phyloP scores from a whole-genome alignment of 139 green algal species.

The Coelastrella sp. region DNA sequence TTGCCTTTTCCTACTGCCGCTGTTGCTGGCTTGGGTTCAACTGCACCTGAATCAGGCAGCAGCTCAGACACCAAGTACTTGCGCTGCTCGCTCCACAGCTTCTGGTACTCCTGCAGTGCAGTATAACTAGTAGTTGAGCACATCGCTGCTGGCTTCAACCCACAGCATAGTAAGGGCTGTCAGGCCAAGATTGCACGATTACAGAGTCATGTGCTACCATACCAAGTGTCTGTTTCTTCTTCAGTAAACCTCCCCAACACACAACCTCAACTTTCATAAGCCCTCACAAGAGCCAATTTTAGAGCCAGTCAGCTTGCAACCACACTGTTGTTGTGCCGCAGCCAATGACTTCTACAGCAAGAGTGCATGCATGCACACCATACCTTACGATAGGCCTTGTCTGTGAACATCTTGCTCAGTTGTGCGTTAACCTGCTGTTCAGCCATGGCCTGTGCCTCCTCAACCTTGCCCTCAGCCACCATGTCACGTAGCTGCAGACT shows the following conservation, averaged over 20 bases:
- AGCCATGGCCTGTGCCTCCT: conserved; percentile 54
- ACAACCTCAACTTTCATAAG: too few relatives aligned
- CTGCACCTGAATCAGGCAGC: conserved; percentile 53
- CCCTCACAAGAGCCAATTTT: too few relatives aligned
- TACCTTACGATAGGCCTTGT: not conserved
- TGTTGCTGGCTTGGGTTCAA: conserved; percentile 2
- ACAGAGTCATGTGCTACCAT: too few relatives aligned
- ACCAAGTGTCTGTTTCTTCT: too few relatives aligned
- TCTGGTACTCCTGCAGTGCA: conserved; percentile 63
- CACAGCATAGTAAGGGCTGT: too few relatives aligned
- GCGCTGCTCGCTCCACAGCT: conserved; percentile 64
- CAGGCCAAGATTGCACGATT: too few relatives aligned
- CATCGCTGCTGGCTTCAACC: too few relatives aligned
- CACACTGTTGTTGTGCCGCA: too few relatives aligned
- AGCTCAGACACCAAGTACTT: conserved; percentile 64
- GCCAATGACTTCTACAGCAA: too few relatives aligned
- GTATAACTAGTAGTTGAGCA: too few relatives aligned
- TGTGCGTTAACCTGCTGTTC: conserved; percentile 34
- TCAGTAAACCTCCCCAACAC: too few relatives aligned
- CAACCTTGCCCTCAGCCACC: conserved; percentile 58
- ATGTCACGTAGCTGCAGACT: conserved; percentile 66
- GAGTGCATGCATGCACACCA: not conserved
- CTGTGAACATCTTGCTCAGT: not conserved
- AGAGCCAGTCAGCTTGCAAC: too few relatives aligned
- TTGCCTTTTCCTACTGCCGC: conserved; percentile 24